Base-by-base conservation (phyloP, 192 early-diverging fungal genomes). In the Coemansia sp. region DNA sequence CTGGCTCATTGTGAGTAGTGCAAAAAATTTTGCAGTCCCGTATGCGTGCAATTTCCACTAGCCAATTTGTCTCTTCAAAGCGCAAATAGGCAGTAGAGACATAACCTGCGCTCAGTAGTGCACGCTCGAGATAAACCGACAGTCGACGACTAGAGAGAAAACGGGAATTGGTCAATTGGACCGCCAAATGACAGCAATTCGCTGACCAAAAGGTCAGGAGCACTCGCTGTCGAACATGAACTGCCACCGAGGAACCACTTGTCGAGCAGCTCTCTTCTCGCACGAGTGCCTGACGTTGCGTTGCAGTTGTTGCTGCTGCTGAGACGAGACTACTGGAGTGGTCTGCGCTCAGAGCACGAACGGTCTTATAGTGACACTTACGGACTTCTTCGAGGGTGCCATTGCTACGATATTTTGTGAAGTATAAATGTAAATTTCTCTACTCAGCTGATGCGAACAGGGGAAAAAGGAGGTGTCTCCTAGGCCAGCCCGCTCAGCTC, bases 331-430 rank as follows among this genome's bases (percentile, higher is more conserved):
- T 6, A 34, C 55, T 32, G 17, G 55, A 58, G 55, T 32, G 29
- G 29, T 10, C 31, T 37, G 59, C 59, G 15, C 36, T 29, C 25
- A 45, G 62, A 12, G 31, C 14, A 38, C 46, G 34, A 25, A 57
- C 39, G 21, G 36, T 59, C 34, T 62, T 27, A 65, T 19, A 34
- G 36, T 12, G 68, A 70, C 75, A 76, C 79, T 81, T 81, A 84
- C 81, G 62, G 70, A 64, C 71, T 84, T 84, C 81, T 84, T 84
- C 70, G 76, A 76, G 73, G 81, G 81, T 38, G 81, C 81, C 81
- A 84, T 84, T 84, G 69, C 73, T 77, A 45, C 44, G 63, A 64
- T 69, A 65, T 74, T 72, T 69, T 66, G 64, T 64, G 37, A 63
- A 57, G 69, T 67, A 60, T 55, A 67, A 70, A 69, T 51, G 72